These are phyloP conservation scores for Colletotrichum tabaci DNA, from an alignment of 2,329 filamentous ascomycete genomes.

Conservation along the genomic window DNA sequence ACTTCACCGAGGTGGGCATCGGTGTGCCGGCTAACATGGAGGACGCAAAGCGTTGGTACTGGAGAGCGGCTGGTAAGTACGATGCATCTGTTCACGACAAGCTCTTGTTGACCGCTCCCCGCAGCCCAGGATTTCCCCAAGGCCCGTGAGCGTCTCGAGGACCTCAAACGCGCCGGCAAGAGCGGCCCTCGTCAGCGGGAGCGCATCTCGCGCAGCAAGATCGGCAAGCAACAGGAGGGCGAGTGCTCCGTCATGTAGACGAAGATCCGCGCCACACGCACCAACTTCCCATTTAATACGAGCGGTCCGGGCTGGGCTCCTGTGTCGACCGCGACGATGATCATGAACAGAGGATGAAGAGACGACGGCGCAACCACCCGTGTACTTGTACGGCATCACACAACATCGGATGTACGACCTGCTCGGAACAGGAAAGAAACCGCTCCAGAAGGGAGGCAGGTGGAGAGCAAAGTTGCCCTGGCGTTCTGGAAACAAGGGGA, in stretches of 20 bases:
- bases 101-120: slow-evolving; percentile 47
- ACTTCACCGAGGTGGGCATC: slow-evolving; percentile 96
- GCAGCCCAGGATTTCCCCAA: slow-evolving; percentile 95
- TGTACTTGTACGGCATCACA: slow-evolving; percentile 26
- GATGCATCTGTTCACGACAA: background rate
- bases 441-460: background rate
- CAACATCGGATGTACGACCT: slow-evolving; percentile 18
- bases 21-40: slow-evolving; percentile 89
- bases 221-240: slow-evolving; percentile 87
- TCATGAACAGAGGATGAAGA: slow-evolving; percentile 20
- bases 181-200: slow-evolving; percentile 81
- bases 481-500: slow-evolving; percentile 16
- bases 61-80: slow-evolving; percentile 91
- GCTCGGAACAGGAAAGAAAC: slow-evolving; percentile 10
- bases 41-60: slow-evolving; percentile 98
- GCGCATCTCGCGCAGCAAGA: slow-evolving; percentile 84
- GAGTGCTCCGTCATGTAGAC: slow-evolving; percentile 88
- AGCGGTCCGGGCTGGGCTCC: slow-evolving; percentile 33
- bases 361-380: slow-evolving; percentile 13
- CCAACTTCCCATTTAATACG: slow-evolving; percentile 15
- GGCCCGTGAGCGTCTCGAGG: slow-evolving; percentile 91
- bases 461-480: background rate
- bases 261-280: background rate
- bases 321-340: slow-evolving; percentile 31
- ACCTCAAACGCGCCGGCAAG: slow-evolving; percentile 81